Conservation (phyloP, 441 rosid genomes). For the Brassica balearica region DNA sequence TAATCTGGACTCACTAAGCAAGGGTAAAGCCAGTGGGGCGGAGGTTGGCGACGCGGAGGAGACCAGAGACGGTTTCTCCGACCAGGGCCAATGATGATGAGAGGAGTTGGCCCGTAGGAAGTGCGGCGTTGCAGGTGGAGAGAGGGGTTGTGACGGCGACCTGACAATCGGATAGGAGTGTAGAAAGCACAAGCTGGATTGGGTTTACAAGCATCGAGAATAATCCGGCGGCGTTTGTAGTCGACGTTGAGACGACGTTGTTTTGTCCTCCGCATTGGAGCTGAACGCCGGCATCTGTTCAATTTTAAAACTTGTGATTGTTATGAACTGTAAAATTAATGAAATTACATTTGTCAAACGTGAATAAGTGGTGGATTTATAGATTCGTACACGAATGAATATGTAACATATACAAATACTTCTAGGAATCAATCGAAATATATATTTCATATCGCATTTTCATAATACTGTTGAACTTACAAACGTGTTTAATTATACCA, state of each 20-base stretch:
- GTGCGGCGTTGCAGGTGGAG: constrained; percentile 39
- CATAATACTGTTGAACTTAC: background rate
- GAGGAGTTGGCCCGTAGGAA: constrained; percentile 39
- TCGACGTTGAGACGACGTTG: constrained; percentile 37
- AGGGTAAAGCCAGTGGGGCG: constrained; percentile 33
- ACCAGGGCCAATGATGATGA: constrained; percentile 34
- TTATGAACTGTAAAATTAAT: background rate
- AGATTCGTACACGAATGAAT: background rate
- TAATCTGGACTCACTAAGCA: constrained; percentile 13
- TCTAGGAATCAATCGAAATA: background rate
- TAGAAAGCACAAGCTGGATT: constrained; percentile 27
- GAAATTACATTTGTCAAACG: background rate
- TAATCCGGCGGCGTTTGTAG: constrained; percentile 28
- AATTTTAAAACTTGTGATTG: background rate
- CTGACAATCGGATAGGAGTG: constrained; percentile 31
- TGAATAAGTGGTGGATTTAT: constrained; percentile 3
- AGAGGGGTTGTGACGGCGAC: constrained; percentile 42
- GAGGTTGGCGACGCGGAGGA: constrained; percentile 23
- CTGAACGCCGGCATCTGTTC: constrained; percentile 43
- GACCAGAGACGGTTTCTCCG: constrained; percentile 32
- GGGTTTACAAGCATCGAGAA: constrained; percentile 31
- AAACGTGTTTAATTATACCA: background rate
- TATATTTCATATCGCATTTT: background rate
- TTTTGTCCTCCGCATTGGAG: constrained; percentile 44
- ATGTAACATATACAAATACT: background rate